phyloP scores from a whole-genome alignment of 2,329 filamentous ascomycete genomes.

The Cordyceps farinosa region DNA sequence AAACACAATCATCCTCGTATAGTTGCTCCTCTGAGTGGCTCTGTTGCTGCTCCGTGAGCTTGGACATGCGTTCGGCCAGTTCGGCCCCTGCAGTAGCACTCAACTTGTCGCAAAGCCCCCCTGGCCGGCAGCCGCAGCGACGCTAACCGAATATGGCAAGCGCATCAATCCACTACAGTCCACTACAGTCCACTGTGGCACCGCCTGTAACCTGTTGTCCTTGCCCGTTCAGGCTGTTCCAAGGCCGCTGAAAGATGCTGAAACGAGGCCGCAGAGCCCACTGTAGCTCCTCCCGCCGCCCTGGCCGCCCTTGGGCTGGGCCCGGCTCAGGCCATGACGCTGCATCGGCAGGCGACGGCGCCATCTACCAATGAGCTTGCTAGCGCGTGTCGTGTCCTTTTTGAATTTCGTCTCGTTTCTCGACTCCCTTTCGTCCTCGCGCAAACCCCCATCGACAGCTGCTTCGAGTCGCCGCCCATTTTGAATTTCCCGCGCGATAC shows the following conservation, averaged over 20 bases:
- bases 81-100: no score
- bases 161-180: neutral
- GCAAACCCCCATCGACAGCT: neutral
- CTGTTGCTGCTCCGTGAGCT: no score
- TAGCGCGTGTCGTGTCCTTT: conserved; percentile 28
- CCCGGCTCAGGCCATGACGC: neutral
- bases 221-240: conserved; percentile 2
- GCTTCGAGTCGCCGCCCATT: neutral
- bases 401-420: conserved; percentile 8
- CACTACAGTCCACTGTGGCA: neutral
- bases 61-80: no score
- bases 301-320: neutral
- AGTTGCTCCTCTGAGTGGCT: no score
- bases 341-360: neutral
- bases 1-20: no score
- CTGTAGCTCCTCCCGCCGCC: neutral
- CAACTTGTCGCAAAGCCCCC: neutral
- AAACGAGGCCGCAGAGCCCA: neutral
- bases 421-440: conserved; percentile 13
- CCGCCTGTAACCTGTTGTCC: neutral
- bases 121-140: neutral
- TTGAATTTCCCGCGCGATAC: neutral
- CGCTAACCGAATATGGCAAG: neutral
- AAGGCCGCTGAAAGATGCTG: conserved; percentile 1
- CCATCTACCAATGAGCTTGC: conserved; percentile 23